Evolutionary conservation across 2,329 filamentous ascomycete species (phyloP).

Genomic region (Didymella sp.): DNA sequence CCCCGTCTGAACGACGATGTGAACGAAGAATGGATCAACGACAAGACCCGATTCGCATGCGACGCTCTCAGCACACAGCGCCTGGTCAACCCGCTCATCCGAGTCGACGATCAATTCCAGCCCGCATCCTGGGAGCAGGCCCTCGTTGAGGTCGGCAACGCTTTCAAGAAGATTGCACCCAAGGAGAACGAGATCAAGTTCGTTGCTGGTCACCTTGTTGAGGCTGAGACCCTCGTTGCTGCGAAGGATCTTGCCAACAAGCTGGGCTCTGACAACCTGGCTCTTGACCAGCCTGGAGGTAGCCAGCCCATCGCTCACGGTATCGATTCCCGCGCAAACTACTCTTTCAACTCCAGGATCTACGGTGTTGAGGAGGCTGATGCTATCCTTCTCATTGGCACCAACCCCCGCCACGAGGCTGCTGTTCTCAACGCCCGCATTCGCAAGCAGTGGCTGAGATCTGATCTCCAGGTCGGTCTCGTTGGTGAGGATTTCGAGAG

Average conservation of each 20-base stretch:
- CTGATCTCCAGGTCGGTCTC: conserved; percentile 89
- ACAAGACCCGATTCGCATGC: conserved; percentile 95
- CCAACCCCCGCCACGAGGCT: conserved; percentile 94
- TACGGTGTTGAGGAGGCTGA: conserved; percentile 94
- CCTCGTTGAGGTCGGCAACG: conserved; percentile 82
- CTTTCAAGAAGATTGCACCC: conserved; percentile 78
- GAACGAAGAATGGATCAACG: conserved; percentile 99
- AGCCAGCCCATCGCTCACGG: conserved; percentile 87
- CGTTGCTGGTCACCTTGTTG: conserved; percentile 87
- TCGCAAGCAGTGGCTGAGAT: conserved; percentile 95
- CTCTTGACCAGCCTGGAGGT: conserved; percentile 87
- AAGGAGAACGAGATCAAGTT: conserved; percentile 96
- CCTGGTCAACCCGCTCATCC: conserved; percentile 88
- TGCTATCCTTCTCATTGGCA: conserved; percentile 88
- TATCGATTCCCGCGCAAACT: conserved; percentile 91
- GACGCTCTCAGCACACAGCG: conserved; percentile 97
- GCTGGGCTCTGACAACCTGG: conserved; percentile 94
- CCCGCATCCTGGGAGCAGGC: conserved; percentile 96
- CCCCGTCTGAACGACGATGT: conserved; percentile 96
- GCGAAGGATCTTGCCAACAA: conserved; percentile 98
- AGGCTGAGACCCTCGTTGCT: conserved; percentile 91
- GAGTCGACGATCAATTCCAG: conserved; percentile 87
- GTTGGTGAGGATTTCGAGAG: conserved; percentile 91
- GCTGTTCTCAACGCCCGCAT: conserved; percentile 96
- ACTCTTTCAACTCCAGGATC: conserved; percentile 95